Evolutionary conservation across 495 filamentous ascomycete genomes (phyloP).

Genomic region (Aspergillus nanangensis): DNA sequence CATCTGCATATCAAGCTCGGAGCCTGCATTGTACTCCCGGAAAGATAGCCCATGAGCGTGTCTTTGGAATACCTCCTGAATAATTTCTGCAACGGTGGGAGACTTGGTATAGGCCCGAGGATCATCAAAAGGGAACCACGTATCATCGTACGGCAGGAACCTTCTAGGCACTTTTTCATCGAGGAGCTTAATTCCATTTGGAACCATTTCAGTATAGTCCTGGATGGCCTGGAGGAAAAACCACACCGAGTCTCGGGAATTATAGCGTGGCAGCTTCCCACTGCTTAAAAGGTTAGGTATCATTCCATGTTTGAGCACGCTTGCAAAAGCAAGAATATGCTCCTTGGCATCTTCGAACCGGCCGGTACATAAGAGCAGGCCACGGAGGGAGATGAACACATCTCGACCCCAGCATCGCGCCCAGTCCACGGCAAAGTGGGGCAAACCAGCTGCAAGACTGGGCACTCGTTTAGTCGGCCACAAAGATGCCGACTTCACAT

Average conservation of each 20-base stretch:
- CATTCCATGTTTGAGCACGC: conserved; percentile 98
- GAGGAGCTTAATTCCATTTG: conserved; percentile 69
- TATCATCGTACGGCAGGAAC: conserved; percentile 95
- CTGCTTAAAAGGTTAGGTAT: conserved; percentile 89
- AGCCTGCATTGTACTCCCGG: conserved; percentile 90
- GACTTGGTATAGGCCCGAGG: conserved; percentile 76
- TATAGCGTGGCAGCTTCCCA: conserved; percentile 89
- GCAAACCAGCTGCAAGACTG: conserved; percentile 86
- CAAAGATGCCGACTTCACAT: conserved; percentile 82
- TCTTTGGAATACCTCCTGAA: conserved; percentile 88
- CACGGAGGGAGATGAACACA: conserved; percentile 91
- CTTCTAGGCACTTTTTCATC: conserved; percentile 73
- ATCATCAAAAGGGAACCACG: conserved; percentile 80
- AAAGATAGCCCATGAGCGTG: conserved; percentile 89
- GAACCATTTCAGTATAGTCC: conserved; percentile 82
- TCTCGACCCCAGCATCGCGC: conserved; percentile 97
- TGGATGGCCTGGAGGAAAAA: conserved; percentile 95
- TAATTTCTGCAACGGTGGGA: conserved; percentile 78
- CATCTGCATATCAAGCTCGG: conserved; percentile 88
- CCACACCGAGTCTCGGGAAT: conserved; percentile 94
- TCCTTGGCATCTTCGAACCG: conserved; percentile 84
- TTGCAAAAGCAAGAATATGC: conserved; percentile 93
- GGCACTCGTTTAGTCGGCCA: conserved; percentile 81
- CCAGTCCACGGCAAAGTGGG: conserved; percentile 93
- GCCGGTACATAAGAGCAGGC: conserved; percentile 82